Evolutionary conservation across 2,329 filamentous ascomycete genomes (phyloP), one percentile per base, ranked within the genome.

Genomic region (Metarhizium anisopliae): DNA sequence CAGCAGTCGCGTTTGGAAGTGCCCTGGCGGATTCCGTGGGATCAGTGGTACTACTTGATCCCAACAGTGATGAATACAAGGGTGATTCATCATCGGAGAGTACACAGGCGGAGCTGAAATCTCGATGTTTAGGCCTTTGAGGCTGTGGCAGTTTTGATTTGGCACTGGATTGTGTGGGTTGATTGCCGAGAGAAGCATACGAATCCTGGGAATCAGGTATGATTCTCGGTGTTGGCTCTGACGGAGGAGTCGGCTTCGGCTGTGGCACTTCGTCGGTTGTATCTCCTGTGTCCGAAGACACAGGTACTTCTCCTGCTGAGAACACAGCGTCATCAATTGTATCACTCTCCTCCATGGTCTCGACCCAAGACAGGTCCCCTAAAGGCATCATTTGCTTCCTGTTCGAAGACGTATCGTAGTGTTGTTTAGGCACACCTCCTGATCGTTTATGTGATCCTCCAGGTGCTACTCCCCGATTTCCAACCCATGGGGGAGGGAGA

Each of bases 71-170:
- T 4, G 59, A 56, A 25, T 63, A 45, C n/a, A 70, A 55, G 0
- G 70, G 70, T 14, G 66, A 63, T 54, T 72, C 70, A 18, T 72
- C 70, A 51, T 72, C 70, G 5, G 70, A 72, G 6, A 72, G 63
- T 5, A 61, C 60, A 52, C 62, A 64, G 2, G 60, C 55, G n/a
- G 62, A 52, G 18, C 56, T 50, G 2, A 38, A 20, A 45, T 55
- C 40, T 16, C 56, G 29, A 14, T 52, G 55, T 1, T 35, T 50
- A 20, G 47, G 13, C 45, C 55, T 53, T 2, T 47, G 50, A 25
- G 45, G 42, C 11, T 52, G 49, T 8, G n/a, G 47, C 10, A 32
- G 51, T 32, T 45, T 30, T 25, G 54, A 38, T n/a, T 51, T 20
- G 11, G 51, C 29, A 4, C 36, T 8, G 7, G 43, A 8, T 11